Evolutionary conservation across 495 filamentous ascomycete species (phyloP), one percentile per base, ranked within the genome.

Genomic region (Xylaria sp.): DNA sequence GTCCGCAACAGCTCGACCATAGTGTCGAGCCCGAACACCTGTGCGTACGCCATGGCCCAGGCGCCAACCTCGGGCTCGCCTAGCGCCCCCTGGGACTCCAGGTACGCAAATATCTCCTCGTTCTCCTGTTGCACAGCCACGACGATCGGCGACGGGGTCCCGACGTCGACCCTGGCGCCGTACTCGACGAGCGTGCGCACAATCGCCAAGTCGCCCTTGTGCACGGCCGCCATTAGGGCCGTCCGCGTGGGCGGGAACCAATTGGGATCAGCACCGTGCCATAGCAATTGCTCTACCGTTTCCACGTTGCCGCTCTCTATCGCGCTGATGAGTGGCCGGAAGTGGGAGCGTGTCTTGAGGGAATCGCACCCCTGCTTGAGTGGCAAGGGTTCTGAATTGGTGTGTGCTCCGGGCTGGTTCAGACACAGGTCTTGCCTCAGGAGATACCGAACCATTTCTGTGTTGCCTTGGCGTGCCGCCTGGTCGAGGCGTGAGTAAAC

Each of bases 221-320:
- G 41, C 37, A 83, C 72, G 68, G 80, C 80, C 0, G 77, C 75
- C 59, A 81, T 73, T 9, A 83, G 77, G n/a, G 81, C 78, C n/a
- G 78, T 83, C 21, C 55, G 50, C 21, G 67, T 69, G 7, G 72
- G 17, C 40, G 67, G 67, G 63, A 70, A 73, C 67, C 69, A 73
- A 46, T 70, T 73, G 43, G 72, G 68, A 53, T 73, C 72, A 8
- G 72, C 72, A 15, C 72, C 72, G 29, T 68, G 66, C 59, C 68
- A 62, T 5, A 73, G 61, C 0, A 73, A 41, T n/a, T 67, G 21
- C 17, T 69, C 58, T n/a, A 69, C 67, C 12, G 67, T 72, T 31
- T 68, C 71, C 24, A 68, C 43, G 58, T 69, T 64, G 14, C 71
- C 65, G 40, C 65, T 72, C 44, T 68, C 67, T 44, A 72, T 66